A percentile compares a stretch with the other conserved stretches of the same genome.
These are phyloP conservation scores for Pseudogymnoascus sp. DNA, from an alignment of 2,329 filamentous ascomycete species.

Conservation along the genomic window DNA sequence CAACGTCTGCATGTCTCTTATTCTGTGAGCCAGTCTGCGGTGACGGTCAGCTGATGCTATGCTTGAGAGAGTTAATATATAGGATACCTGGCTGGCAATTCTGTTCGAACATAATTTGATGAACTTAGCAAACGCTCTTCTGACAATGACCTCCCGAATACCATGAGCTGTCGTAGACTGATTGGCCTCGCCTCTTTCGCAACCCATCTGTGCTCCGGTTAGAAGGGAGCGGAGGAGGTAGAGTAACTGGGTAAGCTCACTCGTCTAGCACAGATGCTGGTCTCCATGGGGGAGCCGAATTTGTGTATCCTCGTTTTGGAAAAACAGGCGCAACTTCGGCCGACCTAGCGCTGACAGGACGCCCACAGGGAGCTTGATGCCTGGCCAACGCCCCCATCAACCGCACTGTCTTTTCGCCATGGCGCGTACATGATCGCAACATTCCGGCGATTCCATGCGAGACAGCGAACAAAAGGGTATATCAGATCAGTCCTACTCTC, in stretches of 20 bases:
- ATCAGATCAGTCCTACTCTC: not conserved
- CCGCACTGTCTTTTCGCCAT: slow-evolving; percentile 25
- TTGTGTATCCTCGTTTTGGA: slow-evolving; percentile 12
- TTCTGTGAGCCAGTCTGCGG: slow-evolving; percentile 74
- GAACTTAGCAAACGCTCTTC: slow-evolving; percentile 85
- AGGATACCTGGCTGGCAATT: slow-evolving; percentile 70
- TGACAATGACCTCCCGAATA: slow-evolving; percentile 89
- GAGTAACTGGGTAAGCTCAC: slow-evolving; percentile 34
- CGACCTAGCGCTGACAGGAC: not conserved
- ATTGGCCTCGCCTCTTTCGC: slow-evolving; percentile 89
- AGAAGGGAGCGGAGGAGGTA: not conserved
- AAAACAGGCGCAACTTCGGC: not conserved
- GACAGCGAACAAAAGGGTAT: not conserved
- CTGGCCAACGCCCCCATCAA: slow-evolving; percentile 21
- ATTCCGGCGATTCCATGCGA: slow-evolving; percentile 30
- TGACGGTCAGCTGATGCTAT: slow-evolving; percentile 1
- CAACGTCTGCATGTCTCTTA: slow-evolving; percentile 93
- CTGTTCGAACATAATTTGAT: slow-evolving; percentile 93
- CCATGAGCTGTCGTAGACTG: slow-evolving; percentile 89
- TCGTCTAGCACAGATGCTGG: slow-evolving; percentile 58
- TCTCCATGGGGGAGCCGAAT: slow-evolving; percentile 44
- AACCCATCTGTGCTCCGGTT: slow-evolving; percentile 63
- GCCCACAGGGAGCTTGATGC: not conserved
- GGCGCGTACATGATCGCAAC: slow-evolving; percentile 29
- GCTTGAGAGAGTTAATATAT: not conserved